Evolutionary conservation across 192 early-diverging fungal species (phyloP), one percentile per base, ranked within the genome.

Genomic region (Backusella morwellensis): DNA sequence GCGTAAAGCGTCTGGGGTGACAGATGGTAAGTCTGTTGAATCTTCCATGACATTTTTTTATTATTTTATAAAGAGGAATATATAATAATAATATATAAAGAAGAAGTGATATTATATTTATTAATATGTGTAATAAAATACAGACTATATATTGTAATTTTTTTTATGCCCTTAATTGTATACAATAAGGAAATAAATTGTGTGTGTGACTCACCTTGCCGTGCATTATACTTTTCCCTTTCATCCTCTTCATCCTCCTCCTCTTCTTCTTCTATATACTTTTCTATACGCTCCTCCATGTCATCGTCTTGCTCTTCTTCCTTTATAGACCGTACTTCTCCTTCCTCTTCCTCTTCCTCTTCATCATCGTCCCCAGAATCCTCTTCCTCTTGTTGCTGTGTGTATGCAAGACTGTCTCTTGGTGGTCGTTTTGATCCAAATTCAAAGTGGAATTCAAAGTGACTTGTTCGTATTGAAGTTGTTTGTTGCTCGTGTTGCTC

Each of bases 1-100:
- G 50, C 86, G 85, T 52, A 81, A 77, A 19, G 92, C 87, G 34
- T 92, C 86, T 1, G 0, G 82, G 80, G 0, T 63, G 26, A 63
- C 56, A 63, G 56, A 63, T 44, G 70, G 70, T 41, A 72, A 50
- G 15, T 72, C 40, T 50, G 26, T 32, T 26, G 70, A 44, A 50
- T 71, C 21, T 23, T 59, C 54, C 54, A 59, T 59, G 54, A 59
- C 54, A 59, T 59, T 63, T 63, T 63, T 63, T 63, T 63, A 11
- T 56, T 56, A 21, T 56, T 56, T 56, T 56, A 21, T 56, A n/a
- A 21, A 54, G 8, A 56, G n/a, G 7, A n/a, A 54, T n/a, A 54
- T 32, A 32, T 32, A 32, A 54, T 29, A 26, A 59, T 6, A 26
- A 26, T 59, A 59, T 23, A 59, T 40, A 40, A 50, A 54, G 21